Conservation (phyloP, 2,329 filamentous ascomycete species). For the Cytospora piceicola region DNA sequence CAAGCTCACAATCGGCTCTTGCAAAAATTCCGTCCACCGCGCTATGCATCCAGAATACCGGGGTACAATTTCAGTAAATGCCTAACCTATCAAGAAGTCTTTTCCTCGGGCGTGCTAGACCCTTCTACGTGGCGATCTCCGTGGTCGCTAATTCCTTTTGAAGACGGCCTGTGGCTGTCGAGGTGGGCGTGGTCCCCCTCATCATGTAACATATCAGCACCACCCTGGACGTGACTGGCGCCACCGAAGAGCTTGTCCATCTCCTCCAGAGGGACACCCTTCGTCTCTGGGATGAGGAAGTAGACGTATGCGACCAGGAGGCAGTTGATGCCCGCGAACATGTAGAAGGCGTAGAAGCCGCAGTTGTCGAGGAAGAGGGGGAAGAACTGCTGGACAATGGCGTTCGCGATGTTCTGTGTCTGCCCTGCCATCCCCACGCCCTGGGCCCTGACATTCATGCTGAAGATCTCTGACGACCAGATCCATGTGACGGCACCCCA, state of each 20-base stretch:
- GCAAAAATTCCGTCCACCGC: background rate
- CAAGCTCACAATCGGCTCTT: background rate
- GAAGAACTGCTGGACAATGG: conserved; percentile 67
- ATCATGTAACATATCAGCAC: conserved; percentile 37
- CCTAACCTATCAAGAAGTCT: background rate
- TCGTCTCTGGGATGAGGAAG: conserved; percentile 43
- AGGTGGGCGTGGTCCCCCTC: conserved; percentile 33
- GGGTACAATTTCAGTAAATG: too few species aligned
- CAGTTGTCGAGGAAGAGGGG: conserved; percentile 63
- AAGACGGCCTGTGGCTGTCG: conserved; percentile 32
- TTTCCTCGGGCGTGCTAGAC: conserved; percentile 22
- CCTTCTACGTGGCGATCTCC: conserved; percentile 10
- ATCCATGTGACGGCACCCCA: conserved; percentile 72
- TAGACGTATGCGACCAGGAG: conserved; percentile 37
- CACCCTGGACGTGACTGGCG: conserved; percentile 43
- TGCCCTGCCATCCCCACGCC: conserved; percentile 66
- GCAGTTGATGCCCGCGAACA: conserved; percentile 30
- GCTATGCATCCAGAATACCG: background rate
- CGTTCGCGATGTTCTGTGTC: conserved; percentile 65
- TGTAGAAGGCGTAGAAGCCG: conserved; percentile 46
- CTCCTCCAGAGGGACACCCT: conserved; percentile 40
- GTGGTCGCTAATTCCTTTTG: conserved; percentile 16
- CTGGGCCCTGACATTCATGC: conserved; percentile 70
- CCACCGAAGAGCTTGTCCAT: conserved; percentile 44
- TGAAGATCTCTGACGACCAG: conserved; percentile 68